Base-by-base conservation (phyloP, 805 yeast genomes). In the Cyberlindnera japonica region DNA sequence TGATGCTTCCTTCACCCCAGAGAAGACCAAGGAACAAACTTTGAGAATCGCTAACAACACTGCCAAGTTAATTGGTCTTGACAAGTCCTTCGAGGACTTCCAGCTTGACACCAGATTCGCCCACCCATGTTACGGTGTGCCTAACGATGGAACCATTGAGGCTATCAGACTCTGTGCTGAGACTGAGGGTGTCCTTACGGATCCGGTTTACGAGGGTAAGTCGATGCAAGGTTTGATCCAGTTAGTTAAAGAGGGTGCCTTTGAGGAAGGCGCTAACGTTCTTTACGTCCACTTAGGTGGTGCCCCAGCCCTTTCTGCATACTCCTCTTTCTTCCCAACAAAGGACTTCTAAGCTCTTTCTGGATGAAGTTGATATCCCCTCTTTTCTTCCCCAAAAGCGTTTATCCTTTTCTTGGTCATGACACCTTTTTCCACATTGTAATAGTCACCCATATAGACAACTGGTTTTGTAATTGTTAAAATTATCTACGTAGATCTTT, bases 101-200 rank as follows among this genome's bases (percentile, higher is more conserved):
- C 24, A 15, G 5, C 28, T 45, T 30, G 49, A 45, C 36, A 38
- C 41, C 15, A 42, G 49, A 39, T 45, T 45, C 36, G 49, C 49
- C 18, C 38, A 45, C 36, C 49, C 49, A 33, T 41, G 42, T 16
- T 45, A 45, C 35, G 49, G 49, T 38, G 49, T 45, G 21, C 49
- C 49, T 14, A 45, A 45, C 41, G 49, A 45, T 7, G 46, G 42
- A 9, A 45, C 49, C 32, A 45, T 45, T 31, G 49, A 45, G 33
- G 49, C 49, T 40, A 45, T 45, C 35, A 41, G 49, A 45, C 45
- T 42, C 37, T 45, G 49, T 39, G 49, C 39, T 20, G 49, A 45
- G 33, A 40, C 43, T 6, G 49, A 45, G 28, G 49, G 49, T 45
- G 44, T 45, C 13, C 24, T 45, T 33, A 45, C 49, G 5, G 49